phyloP scores from a whole-genome alignment of 2,329 filamentous ascomycete species.

The Fonsecaea monophora region DNA sequence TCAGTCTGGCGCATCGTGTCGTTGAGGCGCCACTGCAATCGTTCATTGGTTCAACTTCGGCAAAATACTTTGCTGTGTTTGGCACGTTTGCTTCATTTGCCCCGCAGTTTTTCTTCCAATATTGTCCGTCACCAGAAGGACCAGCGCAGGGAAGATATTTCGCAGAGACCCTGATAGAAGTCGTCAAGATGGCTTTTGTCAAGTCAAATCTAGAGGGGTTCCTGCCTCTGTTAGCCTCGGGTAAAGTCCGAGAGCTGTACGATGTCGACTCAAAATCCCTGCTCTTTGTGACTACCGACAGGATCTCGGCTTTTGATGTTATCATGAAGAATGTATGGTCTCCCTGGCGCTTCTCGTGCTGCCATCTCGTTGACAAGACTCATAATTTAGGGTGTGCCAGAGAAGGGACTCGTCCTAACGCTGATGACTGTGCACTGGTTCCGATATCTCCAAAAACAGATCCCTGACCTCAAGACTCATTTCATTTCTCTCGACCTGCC shows the following conservation, averaged over 20 bases:
- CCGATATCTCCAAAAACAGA: constrained; percentile 61
- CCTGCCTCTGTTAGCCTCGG: constrained; percentile 62
- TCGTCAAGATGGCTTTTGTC: constrained; percentile 35
- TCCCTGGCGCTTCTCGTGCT: constrained; percentile 51
- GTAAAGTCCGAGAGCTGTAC: constrained; percentile 85
- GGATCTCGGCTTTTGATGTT: constrained; percentile 95
- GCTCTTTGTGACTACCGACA: constrained; percentile 84
- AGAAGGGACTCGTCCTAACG: constrained; percentile 72
- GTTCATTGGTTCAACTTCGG: not conserved
- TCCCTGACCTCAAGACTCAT: constrained; percentile 68
- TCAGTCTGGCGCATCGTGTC: not conserved
- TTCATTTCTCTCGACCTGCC: constrained; percentile 67
- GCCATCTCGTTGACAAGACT: constrained; percentile 46
- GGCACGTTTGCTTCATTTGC: constrained; percentile 9
- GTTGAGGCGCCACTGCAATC: not conserved
- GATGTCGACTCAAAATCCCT: constrained; percentile 72
- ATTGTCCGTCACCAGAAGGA: not conserved
- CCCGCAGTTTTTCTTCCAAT: not conserved
- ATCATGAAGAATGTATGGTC: constrained; percentile 74
- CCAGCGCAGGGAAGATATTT: not conserved
- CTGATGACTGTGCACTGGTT: constrained; percentile 74
- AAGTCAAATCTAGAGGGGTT: constrained; percentile 51
- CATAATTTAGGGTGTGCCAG: constrained; percentile 64
- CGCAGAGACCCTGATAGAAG: not conserved
- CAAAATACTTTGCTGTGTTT: not conserved